Percentiles rank a stretch among this genome's conserved stretches.
Evolutionary conservation across 768 basidiomycete genomes (phyloP).

Genomic region (Lactarius quietus): DNA sequence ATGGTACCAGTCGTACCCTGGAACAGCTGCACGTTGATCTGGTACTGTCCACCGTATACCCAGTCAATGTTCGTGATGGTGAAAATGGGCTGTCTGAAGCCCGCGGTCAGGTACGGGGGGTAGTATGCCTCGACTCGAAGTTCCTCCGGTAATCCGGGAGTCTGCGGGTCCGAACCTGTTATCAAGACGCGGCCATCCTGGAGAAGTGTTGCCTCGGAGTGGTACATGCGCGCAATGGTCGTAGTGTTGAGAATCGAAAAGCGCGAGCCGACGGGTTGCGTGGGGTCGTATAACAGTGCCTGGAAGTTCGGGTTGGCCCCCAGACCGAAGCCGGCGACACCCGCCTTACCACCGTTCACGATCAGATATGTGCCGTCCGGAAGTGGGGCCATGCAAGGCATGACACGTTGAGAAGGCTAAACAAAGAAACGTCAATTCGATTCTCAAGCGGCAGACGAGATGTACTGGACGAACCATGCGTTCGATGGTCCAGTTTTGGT

Average conservation of each 20-base stretch:
- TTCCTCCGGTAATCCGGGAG: conserved; percentile 63
- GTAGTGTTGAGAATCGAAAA: conserved; percentile 65
- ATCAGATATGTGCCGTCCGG: conserved; percentile 78
- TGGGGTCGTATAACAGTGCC: conserved; percentile 69
- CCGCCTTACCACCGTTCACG: conserved; percentile 67
- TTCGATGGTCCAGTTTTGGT: conserved; percentile 67
- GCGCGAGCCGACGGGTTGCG: conserved; percentile 53
- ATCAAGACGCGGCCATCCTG: conserved; percentile 72
- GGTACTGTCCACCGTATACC: conserved; percentile 51
- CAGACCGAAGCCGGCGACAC: conserved; percentile 71
- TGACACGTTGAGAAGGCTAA: conserved; percentile 71
- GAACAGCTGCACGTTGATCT: conserved; percentile 45
- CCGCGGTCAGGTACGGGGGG: conserved; percentile 77
- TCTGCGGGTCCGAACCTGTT: conserved; percentile 73
- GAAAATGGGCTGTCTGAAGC: conserved; percentile 58
- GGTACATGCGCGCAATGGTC: conserved; percentile 72
- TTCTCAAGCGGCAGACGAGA: neutral
- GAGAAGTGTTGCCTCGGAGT: conserved; percentile 71
- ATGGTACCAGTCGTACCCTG: conserved; percentile 45
- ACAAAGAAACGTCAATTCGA: neutral
- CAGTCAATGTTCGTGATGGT: conserved; percentile 60
- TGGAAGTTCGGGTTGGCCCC: conserved; percentile 57
- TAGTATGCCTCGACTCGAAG: conserved; percentile 77
- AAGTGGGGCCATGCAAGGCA: conserved; percentile 69
- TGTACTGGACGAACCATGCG: conserved; percentile 75